Evolutionary conservation across 1,139 yeast species (phyloP), one percentile per base, ranked within the genome.

Genomic region (Chernovozyma aurita): DNA sequence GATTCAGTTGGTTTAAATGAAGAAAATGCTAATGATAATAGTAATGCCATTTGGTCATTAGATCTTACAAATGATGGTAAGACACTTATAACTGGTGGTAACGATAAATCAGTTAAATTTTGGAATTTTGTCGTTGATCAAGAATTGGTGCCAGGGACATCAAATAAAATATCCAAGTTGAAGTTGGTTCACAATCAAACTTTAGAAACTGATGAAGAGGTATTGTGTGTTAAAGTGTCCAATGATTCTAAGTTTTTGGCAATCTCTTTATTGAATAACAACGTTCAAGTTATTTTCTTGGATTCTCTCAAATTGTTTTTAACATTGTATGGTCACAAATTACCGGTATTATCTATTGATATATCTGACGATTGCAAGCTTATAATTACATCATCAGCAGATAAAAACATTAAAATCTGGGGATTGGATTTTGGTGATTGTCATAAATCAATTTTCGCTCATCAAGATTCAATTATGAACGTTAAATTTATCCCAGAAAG

Each of bases 391-490:
- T 85, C 96, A 5, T 87, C 97, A 1, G 98, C 98, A 0, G 99
- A 92, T 62, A 92, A 92, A 60, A 92, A 92, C 60, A 86, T 92
- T 54, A 88, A 94, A 59, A 84, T 92, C 40, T 92, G 99, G 99
- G 99, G 99, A 34, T 67, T 94, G 42, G 98, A 92, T 59, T 92
- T 92, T 58, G 99, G 99, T 60, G 99, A 92, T 61, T 92, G 98
- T 67, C 98, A 92, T 61, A 84, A 83, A 57, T 90, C 97, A 3
- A 78, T 92, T 24, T 92, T 94, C 59, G 99, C 95, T 1, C 99
- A 92, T 55, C 95, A 88, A 53, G 99, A 92, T 57, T 82, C 95
- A 4, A 85, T 92, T 42, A 86, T 92, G 95, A 74, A 76, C 47
- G 96, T 90, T 25, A 76, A 67, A 42, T 92, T 92, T 53, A 75